These are phyloP conservation scores for Melampsora americana DNA, from an alignment of 1,284 basidiomycete genomes.

Conservation along the genomic window DNA sequence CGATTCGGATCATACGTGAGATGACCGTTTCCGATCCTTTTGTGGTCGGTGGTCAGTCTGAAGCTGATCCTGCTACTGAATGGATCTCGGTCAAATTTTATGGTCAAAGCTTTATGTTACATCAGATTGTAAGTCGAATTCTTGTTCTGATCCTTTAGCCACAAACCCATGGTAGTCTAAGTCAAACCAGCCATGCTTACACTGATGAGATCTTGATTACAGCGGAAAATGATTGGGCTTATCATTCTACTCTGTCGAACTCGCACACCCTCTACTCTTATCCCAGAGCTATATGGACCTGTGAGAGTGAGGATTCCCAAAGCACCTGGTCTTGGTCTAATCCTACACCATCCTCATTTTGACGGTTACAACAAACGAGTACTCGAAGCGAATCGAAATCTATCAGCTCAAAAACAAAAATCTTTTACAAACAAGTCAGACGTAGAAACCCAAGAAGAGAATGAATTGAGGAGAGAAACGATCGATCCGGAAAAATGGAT, in stretches of 20 bases:
- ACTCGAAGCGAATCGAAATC: constrained; percentile 60
- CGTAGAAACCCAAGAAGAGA: background rate
- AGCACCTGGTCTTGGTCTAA: constrained; percentile 88
- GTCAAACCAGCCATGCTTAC: background rate
- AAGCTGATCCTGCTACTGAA: constrained; percentile 80
- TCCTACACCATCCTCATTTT: constrained; percentile 90
- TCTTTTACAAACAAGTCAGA: too few relatives aligned
- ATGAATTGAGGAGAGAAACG: constrained; percentile 18
- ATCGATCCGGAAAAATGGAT: constrained; percentile 22
- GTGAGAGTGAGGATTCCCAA: constrained; percentile 85
- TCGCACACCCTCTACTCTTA: constrained; percentile 67
- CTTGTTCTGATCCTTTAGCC: too few relatives aligned
- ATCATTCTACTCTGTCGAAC: constrained; percentile 76
- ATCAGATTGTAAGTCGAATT: constrained; percentile 65
- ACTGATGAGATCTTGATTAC: constrained; percentile 14
- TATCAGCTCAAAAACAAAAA: constrained; percentile 32
- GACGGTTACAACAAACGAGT: constrained; percentile 72
- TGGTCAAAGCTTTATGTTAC: constrained; percentile 98
- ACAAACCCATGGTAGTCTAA: too few relatives aligned
- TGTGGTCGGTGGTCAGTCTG: constrained; percentile 19
- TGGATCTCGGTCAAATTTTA: constrained; percentile 93
- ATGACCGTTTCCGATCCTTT: constrained; percentile 64
- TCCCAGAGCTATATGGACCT: constrained; percentile 63
- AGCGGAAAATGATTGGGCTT: constrained; percentile 97
- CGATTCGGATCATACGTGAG: constrained; percentile 76